Evolutionary conservation across 345 rosid species (phyloP), one percentile per base, ranked within the genome.

Genomic region (Salix koriyanagi): DNA sequence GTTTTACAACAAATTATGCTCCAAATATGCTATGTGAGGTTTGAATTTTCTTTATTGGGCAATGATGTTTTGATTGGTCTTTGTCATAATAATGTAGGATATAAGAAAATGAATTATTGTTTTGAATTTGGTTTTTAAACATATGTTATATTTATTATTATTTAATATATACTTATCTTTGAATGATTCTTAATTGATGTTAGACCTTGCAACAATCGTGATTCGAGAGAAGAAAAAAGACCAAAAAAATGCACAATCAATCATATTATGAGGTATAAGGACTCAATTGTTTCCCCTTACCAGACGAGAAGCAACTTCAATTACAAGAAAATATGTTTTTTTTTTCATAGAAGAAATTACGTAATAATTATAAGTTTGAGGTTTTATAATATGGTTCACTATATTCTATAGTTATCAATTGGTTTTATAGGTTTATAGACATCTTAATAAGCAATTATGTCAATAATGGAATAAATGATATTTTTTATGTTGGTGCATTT

Each of bases 361-460:
- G 50, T 39, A 36, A 26, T 52, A 25, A 15, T 25, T 66, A 25
- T 15, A 64, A 46, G 58, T 13, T 34, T 75, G 62, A 37, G 46
- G 32, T 62, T 77, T 76, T 23, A 52, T 66, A 34, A 30, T 74
- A 64, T 15, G 10, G 5, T 44, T 46, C 30, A 52, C 66, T 7
- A n/a, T 65, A 32, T 62, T 84, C 28, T 85, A 54, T 78, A 92
- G 97, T 94, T 95, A 66, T 94, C 97, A 0, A 90, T 92, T 41
- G 97, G 79, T 94, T 97, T 85, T 92, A 91, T 74, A 88, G 87
- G 86, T 91, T 94, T 68, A 94, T 92, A 54, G 98, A 94, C 72
- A 88, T 94, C 54, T 95, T 97, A 4, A 94, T 91, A 97, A 94
- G 98, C 86, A 94, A 94, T 80, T 90, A 94, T 84, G 86, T 94